Base-by-base conservation (phyloP, 129 eudicot genomes). In the Tagetes erecta region DNA sequence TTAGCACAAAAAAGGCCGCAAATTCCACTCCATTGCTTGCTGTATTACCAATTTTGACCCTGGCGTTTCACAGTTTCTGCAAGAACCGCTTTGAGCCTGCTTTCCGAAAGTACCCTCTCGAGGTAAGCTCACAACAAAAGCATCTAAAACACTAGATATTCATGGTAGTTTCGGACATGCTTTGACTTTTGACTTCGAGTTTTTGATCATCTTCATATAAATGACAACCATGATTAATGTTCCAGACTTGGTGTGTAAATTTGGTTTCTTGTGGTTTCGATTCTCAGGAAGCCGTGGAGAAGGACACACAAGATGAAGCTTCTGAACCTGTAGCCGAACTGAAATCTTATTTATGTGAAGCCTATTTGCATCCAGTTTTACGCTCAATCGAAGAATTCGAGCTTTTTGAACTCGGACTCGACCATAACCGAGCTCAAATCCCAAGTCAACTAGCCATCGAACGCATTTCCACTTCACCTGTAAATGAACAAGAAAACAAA, bases 41-140 rank as follows among this genome's bases (percentile, higher is more conserved):
- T 1, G 83, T 73, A 37, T 72, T 92, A 34, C 95, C 98, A 2
- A 46, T 87, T 62, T 67, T 92, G 82, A 92, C 98, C 1, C 1
- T 89, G 8, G 46, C 96, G 3, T 92, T 92, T 80, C 95, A 92
- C 70, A 81, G 81, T 69, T 92, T 87, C 83, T 92, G 98, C 82
- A 92, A 92, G 83, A 80, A 47, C 72, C 90, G 98, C 14, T 92
- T 92, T 11, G 96, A 92, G 77, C 95, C 96, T 53, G 98, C 98
- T 67, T 92, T 92, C 78, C 78, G 87, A 60, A 87, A 86, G 70
- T 87, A 92, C 80, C 98, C 98, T 39, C 95, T 92, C 13, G 96
- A 92, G 92, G 98, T 87, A 86, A 81, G 47, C 63, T 51, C 65
- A 41, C 67, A 31, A 8, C 5, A 36, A 27, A 53, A 31, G 27